Evolutionary conservation across 2,329 filamentous ascomycete species (phyloP).

Genomic region (Cryphonectria parasitica): DNA sequence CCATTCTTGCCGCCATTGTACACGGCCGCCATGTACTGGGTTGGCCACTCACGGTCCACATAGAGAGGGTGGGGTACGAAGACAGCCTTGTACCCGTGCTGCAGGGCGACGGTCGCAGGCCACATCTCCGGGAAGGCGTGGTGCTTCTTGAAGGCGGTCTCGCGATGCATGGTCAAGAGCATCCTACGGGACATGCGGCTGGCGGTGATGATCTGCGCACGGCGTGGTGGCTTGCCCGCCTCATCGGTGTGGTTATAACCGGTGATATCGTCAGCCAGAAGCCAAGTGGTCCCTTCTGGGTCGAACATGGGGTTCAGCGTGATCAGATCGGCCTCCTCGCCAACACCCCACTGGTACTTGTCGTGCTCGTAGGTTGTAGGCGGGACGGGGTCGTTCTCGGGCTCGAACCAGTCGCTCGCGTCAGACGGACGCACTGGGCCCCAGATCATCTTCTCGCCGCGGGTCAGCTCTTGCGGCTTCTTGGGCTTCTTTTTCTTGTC

Average conservation of each 20-base stretch:
- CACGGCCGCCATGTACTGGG: constrained; percentile 73
- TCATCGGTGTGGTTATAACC: constrained; percentile 71
- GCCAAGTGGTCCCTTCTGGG: constrained; percentile 84
- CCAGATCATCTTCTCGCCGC: constrained; percentile 73
- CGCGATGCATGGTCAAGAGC: constrained; percentile 84
- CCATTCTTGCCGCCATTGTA: constrained; percentile 82
- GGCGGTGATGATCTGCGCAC: constrained; percentile 87
- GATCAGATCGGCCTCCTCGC: constrained; percentile 89
- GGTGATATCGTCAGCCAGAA: constrained; percentile 80
- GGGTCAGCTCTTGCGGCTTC: constrained; percentile 40
- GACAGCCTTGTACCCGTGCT: constrained; percentile 92
- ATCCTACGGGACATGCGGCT: constrained; percentile 81
- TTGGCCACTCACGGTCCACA: constrained; percentile 85
- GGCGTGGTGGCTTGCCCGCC: constrained; percentile 67
- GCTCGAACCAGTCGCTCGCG: constrained; percentile 71
- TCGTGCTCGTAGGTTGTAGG: constrained; percentile 77
- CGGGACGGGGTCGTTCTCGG: constrained; percentile 73
- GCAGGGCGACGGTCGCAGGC: constrained; percentile 83
- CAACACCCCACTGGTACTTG: constrained; percentile 83
- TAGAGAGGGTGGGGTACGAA: constrained; percentile 89
- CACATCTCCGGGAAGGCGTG: constrained; percentile 97
- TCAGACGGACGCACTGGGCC: constrained; percentile 75
- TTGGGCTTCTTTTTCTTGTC: constrained; percentile 43
- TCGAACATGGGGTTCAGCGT: constrained; percentile 92
- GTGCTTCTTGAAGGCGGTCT: constrained; percentile 82